Evolutionary conservation across 352 stramenopile genomes (phyloP).

Genomic region (Peronospora destructor): DNA sequence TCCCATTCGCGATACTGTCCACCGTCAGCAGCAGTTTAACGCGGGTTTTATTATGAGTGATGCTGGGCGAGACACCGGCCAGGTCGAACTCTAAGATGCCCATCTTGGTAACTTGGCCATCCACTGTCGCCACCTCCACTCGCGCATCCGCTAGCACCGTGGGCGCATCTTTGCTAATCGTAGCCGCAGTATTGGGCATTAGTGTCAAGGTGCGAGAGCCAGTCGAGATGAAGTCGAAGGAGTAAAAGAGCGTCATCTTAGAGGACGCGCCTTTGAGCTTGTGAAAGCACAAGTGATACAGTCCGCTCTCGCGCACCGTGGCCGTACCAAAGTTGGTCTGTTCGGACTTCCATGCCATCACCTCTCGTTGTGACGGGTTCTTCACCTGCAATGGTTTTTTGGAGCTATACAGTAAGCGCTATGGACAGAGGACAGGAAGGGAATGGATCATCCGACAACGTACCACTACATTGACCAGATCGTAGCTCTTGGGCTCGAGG

Average conservation of each 20-base stretch:
- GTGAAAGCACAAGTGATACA: constrained; percentile 75
- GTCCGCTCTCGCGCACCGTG: constrained; percentile 58
- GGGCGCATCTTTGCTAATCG: constrained; percentile 40
- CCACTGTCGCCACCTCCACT: constrained; percentile 45
- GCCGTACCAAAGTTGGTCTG: constrained; percentile 52
- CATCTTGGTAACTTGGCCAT: constrained; percentile 43
- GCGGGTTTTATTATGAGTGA: constrained; percentile 56
- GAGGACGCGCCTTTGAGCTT: constrained; percentile 54
- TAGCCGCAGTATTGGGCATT: constrained; percentile 56
- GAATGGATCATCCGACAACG: not conserved
- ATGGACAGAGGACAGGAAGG: not conserved
- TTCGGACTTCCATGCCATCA: constrained; percentile 50
- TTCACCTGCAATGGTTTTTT: constrained; percentile 30
- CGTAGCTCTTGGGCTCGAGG: constrained; percentile 44
- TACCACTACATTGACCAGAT: constrained; percentile 50
- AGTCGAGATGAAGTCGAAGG: constrained; percentile 76
- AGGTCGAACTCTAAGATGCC: constrained; percentile 70
- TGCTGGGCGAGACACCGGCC: constrained; percentile 49
- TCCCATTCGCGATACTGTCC: constrained; percentile 39
- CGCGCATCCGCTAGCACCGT: constrained; percentile 45
- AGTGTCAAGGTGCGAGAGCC: constrained; percentile 41
- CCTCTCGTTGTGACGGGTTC: constrained; percentile 42
- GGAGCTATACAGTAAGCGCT: not conserved
- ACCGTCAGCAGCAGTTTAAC: constrained; percentile 69
- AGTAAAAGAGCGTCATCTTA: constrained; percentile 63